phyloP scores from a whole-genome alignment of 148 eudicot genomes.

The Rhododendron vialii region DNA sequence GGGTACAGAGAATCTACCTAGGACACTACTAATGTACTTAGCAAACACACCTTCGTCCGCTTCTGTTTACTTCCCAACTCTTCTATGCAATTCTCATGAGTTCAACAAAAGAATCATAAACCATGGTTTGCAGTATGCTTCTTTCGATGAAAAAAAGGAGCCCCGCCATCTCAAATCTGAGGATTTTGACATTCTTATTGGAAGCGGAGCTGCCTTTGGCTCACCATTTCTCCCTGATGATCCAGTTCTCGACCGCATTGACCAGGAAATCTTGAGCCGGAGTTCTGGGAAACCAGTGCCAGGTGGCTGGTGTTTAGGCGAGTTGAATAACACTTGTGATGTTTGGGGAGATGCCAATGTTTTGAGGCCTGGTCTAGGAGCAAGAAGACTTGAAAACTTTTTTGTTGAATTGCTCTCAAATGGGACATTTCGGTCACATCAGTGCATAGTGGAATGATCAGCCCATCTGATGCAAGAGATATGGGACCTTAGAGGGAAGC shows the following conservation, averaged over 20 bases:
- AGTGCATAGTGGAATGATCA: slow-evolving; percentile 48
- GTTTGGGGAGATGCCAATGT: slow-evolving; percentile 87
- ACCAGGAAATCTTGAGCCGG: slow-evolving; percentile 53
- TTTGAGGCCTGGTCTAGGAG: slow-evolving; percentile 79
- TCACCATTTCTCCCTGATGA: slow-evolving; percentile 54
- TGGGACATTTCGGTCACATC: slow-evolving; percentile 41
- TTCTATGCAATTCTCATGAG: slow-evolving; percentile 65
- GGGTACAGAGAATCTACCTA: slow-evolving; percentile 79
- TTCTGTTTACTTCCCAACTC: slow-evolving; percentile 71
- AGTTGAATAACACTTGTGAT: slow-evolving; percentile 40
- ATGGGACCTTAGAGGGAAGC: not conserved
- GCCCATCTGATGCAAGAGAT: slow-evolving; percentile 17
- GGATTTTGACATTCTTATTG: slow-evolving; percentile 39
- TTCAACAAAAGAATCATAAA: slow-evolving; percentile 65
- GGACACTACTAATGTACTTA: slow-evolving; percentile 81
- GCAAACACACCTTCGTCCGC: slow-evolving; percentile 66
- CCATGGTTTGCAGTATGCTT: slow-evolving; percentile 54
- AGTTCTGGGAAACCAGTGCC: slow-evolving; percentile 57
- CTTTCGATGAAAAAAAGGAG: slow-evolving; percentile 37
- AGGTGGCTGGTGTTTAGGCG: slow-evolving; percentile 96
- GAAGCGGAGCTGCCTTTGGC: slow-evolving; percentile 76
- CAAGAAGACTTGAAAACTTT: slow-evolving; percentile 57
- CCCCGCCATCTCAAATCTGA: slow-evolving; percentile 45
- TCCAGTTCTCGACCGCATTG: slow-evolving; percentile 75
- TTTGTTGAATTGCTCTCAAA: slow-evolving; percentile 46